These are phyloP conservation scores for Themeda triandra DNA, from an alignment of 176 grass and related monocot species.

Conservation along the genomic window DNA sequence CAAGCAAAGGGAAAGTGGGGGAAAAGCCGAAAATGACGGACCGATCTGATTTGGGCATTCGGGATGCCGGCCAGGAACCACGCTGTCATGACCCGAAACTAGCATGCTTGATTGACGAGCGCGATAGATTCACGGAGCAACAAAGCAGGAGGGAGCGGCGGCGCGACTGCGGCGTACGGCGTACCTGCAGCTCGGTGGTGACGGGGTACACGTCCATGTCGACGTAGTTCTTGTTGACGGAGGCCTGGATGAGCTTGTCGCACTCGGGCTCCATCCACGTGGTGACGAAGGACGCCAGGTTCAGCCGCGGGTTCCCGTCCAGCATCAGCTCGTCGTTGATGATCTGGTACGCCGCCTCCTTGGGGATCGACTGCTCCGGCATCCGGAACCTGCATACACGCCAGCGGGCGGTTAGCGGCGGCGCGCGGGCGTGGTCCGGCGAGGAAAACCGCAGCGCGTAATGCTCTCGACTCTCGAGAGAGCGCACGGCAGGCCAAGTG, in stretches of 20 bases:
- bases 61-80: neutral
- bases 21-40: accelerated
- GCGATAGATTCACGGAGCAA: neutral
- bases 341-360: conserved; percentile 94
- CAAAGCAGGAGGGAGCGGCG: neutral
- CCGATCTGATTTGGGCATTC: neutral
- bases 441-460: neutral
- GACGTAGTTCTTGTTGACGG: conserved; percentile 98
- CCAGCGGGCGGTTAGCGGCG: neutral
- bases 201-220: conserved; percentile 99
- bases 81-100: neutral
- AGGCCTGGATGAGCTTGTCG: conserved; percentile 78
- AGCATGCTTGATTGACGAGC: neutral
- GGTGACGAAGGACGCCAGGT: conserved; percentile 90
- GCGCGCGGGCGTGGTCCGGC: neutral
- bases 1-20: neutral
- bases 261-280: conserved; percentile 99
- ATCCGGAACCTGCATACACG: conserved; percentile 46
- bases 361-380: conserved; percentile 63
- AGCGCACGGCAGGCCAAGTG: neutral
- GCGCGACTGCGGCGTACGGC: neutral
- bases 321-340: conserved; percentile 98
- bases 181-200: conserved; percentile 94
- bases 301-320: conserved; percentile 86
- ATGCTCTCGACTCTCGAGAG: neutral